Conservation (phyloP, 139 green algal genomes). For the Chlamydomonas sp. region DNA sequence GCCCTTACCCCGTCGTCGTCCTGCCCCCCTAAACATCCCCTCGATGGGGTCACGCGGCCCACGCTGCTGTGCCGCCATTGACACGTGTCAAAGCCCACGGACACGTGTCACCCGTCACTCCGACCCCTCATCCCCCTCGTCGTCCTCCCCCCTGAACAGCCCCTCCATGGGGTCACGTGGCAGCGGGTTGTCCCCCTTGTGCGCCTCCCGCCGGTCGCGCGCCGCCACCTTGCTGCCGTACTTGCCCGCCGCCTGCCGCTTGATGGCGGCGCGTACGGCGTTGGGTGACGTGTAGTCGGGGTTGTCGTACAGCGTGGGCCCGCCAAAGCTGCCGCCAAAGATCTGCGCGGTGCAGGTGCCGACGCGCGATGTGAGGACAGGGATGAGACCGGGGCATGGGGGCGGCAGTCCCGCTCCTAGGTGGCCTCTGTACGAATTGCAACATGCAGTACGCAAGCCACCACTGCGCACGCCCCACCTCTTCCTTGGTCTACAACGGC, state of each 20-base stretch:
- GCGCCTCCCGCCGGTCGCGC: constrained; percentile 70
- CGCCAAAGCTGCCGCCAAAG: constrained; percentile 91
- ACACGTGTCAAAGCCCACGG: no score
- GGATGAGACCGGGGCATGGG: background rate
- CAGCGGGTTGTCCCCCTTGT: constrained; percentile 64
- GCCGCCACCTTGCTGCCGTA: constrained; percentile 85
- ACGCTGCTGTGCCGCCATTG: no score
- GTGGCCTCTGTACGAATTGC: no score
- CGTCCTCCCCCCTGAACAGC: constrained; percentile 62
- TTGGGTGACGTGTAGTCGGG: constrained; percentile 93
- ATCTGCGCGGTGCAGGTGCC: constrained; percentile 43
- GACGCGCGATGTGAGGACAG: background rate
- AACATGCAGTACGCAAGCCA: no score
- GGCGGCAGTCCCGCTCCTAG: no score
- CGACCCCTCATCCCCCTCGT: background rate
- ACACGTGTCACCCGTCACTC: background rate
- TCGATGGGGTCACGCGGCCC: no score
- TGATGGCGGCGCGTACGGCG: constrained; percentile 73
- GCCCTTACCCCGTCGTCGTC: no score
- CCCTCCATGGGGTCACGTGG: constrained; percentile 65
- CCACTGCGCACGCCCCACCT: background rate
- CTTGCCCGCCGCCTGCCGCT: constrained; percentile 78
- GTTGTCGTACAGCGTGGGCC: constrained; percentile 93
- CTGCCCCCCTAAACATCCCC: no score
- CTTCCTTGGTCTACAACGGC: background rate